Evolutionary conservation across 139 green algal species (phyloP), one percentile per base, ranked within the genome.

Genomic region (Dunaliella primolecta): DNA sequence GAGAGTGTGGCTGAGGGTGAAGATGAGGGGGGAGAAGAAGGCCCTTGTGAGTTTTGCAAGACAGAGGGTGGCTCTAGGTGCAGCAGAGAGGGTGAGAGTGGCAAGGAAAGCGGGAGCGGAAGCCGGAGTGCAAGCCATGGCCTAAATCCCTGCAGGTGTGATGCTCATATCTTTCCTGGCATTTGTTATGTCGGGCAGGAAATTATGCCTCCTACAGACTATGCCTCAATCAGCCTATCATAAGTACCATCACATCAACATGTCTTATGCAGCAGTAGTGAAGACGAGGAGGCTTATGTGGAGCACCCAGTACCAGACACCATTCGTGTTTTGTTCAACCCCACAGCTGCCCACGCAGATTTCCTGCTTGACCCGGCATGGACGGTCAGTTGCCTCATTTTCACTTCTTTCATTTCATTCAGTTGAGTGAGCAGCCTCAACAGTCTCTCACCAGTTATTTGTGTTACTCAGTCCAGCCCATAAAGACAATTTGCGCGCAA

Each of bases 251-350:
- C n/a, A n/a, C n/a, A n/a, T n/a, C n/a, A n/a, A n/a, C n/a, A n/a
- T n/a, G n/a, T n/a, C n/a, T n/a, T n/a, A n/a, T n/a, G n/a, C n/a
- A 80, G 78, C 78, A 82, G 78, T 15, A 31, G 24, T 71, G 78
- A 36, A 34, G 35, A 36, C 36, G 11, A n/a, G 23, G 23, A 33
- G 34, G 34, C 33, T 7, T 29, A 64, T 36, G 35, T 2, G 35
- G 20, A 76, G 31, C 2, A 76, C 24, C 24, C 38, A 2, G 24
- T 74, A 3, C 27, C 36, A 2, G 55, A 38, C 38, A 84, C 33
- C 56, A 55, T 55, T 11, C 29, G 80, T n/a, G 71, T 85, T 30
- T 29, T 85, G 72, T 85, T 55, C 56, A 38, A 84, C 56, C 80
- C 80, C 46, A 33, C 38, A 27, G 36, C 38, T n/a, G 34, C 34